These are phyloP conservation scores for Epichloe coenophiala DNA, from an alignment of 2,329 filamentous ascomycete species.

Conservation along the genomic window DNA sequence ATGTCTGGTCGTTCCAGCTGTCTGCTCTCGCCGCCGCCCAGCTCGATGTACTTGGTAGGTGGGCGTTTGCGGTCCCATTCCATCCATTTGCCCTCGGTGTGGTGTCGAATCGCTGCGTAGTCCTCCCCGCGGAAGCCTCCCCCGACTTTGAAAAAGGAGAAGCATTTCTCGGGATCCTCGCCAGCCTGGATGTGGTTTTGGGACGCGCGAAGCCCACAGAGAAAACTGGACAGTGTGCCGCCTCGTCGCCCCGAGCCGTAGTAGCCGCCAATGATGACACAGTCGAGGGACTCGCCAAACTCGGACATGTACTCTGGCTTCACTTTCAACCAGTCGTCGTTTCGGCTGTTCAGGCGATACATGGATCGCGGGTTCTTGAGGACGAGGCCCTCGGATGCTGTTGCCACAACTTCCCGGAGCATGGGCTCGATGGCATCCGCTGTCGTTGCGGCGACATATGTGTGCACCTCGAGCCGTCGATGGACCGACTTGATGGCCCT, in stretches of 20 bases:
- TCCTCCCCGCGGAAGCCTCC: constrained; percentile 79
- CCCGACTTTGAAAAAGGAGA: constrained; percentile 97
- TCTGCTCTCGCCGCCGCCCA: constrained; percentile 58
- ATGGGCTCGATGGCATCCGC: constrained; percentile 64
- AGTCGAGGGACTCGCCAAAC: constrained; percentile 86
- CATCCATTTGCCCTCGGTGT: constrained; percentile 83
- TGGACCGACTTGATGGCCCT: constrained; percentile 55
- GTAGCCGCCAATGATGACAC: constrained; percentile 80
- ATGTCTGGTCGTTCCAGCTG: constrained; percentile 74
- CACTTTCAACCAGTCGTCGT: constrained; percentile 96
- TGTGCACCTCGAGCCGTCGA: constrained; percentile 72
- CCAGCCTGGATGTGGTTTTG: constrained; percentile 49
- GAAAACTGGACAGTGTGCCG: constrained; percentile 68
- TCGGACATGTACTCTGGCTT: constrained; percentile 98
- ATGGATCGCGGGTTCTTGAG: constrained; percentile 83
- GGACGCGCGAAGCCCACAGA: constrained; percentile 76
- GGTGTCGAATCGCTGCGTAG: constrained; percentile 68
- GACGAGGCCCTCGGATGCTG: constrained; percentile 79
- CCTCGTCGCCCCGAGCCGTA: constrained; percentile 80
- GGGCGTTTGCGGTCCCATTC: constrained; percentile 70
- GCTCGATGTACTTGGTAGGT: constrained; percentile 64
- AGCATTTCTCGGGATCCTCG: constrained; percentile 58
- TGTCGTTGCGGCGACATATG: constrained; percentile 50
- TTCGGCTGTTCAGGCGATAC: constrained; percentile 79
- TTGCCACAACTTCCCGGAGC: constrained; percentile 71